Conservation (phyloP, 2,329 filamentous ascomycete species). For the Juglanconis juglandina region DNA sequence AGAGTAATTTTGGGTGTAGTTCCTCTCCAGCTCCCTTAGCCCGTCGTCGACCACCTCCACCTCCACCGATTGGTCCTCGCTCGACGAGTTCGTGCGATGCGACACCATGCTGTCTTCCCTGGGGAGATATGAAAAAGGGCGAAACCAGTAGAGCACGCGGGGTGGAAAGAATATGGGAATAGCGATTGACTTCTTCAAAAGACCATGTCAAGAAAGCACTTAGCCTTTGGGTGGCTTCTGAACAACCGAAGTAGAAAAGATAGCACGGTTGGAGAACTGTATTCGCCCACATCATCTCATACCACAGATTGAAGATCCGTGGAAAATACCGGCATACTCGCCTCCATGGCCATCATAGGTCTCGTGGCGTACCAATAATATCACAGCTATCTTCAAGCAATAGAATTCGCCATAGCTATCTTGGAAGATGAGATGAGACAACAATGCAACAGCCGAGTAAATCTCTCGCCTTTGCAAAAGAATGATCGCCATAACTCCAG, state of each 20-base stretch:
- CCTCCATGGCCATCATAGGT: not conserved
- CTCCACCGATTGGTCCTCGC: not conserved
- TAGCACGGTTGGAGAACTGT: no score
- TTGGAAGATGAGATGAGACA: conserved; percentile 6
- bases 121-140: not conserved
- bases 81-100: not conserved
- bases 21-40: not conserved
- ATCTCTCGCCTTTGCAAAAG: not conserved
- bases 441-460: conserved; percentile 3
- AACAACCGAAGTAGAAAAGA: no score
- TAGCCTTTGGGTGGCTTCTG: no score
- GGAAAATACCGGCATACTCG: not conserved
- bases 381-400: not conserved
- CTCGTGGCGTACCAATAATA: not conserved
- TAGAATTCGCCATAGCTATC: conserved; percentile 1
- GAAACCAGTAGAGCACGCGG: no score
- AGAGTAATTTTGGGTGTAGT: not conserved
- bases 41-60: not conserved
- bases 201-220: no score
- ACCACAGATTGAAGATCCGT: no score
- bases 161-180: no score
- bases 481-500: not conserved
- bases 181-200: no score
- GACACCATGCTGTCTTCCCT: not conserved
- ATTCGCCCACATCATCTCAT: no score